Base-by-base conservation (phyloP, 208 protist genomes). In the Leishmania guyanensis region DNA sequence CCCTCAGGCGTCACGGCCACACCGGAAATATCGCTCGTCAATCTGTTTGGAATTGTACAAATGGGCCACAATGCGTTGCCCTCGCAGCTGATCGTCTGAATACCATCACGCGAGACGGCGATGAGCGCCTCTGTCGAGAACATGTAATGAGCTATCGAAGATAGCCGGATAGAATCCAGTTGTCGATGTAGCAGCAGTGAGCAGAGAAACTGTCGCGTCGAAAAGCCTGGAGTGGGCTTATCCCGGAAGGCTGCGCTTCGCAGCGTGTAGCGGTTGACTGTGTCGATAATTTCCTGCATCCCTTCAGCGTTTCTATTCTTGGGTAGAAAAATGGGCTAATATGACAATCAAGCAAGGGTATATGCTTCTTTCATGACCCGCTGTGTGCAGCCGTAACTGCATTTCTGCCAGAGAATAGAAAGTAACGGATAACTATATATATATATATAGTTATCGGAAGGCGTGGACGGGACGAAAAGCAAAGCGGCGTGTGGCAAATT, bases 261-360 rank as follows among this genome's bases (percentile, higher is more conserved):
- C 74, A 89, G 66, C 53, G 84, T 85, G 77, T 94, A 94, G 26
- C 86, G 87, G 72, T 91, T 93, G 33, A 96, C 81, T 12, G 89
- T 85, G 54, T 90, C 88, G 71, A 93, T 83, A 54, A 94, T 70
- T n/a, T 92, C 91, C 46, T 91, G 91, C 93, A 94, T 96, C 26
- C 72, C 64, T 66, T n/a, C 36, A 51, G 33, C 22, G 22, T 20
- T 77, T 60, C 16, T 33, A 16, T 51, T 46, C 17, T 22, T 26
- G 6, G 16, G 16, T 65, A n/a, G 33, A 26, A 33, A 29, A 50
- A 8, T 64, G 54, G 33, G 36, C 3, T 64, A 65, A 26, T 6
- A n/a, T 50, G 68, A 5, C 43, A 72, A 26, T 53, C 43, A 72
- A 26, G 43, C 43, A 22, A 43, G 53, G 22, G 9, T 12, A 0